Conservation (phyloP, 257 asterid species). For the Solanum clarkiae region DNA sequence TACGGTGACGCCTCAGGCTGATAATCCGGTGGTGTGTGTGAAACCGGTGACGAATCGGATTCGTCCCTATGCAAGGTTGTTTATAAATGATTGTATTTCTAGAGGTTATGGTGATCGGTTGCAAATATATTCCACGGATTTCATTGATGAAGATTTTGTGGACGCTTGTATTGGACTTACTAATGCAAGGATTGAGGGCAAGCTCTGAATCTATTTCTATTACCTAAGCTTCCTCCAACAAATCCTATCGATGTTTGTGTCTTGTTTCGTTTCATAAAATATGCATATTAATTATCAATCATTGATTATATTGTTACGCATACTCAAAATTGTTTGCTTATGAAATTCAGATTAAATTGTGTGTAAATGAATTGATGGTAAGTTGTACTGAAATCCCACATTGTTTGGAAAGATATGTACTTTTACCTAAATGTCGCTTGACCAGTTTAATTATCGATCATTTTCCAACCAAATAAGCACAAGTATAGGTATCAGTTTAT, state of each 20-base stretch:
- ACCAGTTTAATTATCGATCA: background rate
- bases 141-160: conserved; percentile 75
- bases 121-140: conserved; percentile 79
- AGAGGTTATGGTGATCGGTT: conserved; percentile 36
- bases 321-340: background rate
- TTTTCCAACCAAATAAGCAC: background rate
- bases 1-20: conserved; percentile 87
- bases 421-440: background rate
- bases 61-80: conserved; percentile 60
- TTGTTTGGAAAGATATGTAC: background rate
- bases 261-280: background rate
- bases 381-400: background rate
- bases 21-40: conserved; percentile 75
- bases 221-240: background rate
- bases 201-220: conserved; percentile 9
- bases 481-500: background rate
- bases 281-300: background rate
- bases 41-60: conserved; percentile 68
- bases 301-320: no score
- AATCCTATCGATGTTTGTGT: background rate
- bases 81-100: conserved; percentile 36
- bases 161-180: conserved; percentile 78
- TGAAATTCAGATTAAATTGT: background rate
- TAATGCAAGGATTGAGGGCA: conserved; percentile 53
- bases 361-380: background rate